These are phyloP conservation scores for Sambucus nigra DNA, from an alignment of 129 eudicot genomes.

Conservation along the genomic window DNA sequence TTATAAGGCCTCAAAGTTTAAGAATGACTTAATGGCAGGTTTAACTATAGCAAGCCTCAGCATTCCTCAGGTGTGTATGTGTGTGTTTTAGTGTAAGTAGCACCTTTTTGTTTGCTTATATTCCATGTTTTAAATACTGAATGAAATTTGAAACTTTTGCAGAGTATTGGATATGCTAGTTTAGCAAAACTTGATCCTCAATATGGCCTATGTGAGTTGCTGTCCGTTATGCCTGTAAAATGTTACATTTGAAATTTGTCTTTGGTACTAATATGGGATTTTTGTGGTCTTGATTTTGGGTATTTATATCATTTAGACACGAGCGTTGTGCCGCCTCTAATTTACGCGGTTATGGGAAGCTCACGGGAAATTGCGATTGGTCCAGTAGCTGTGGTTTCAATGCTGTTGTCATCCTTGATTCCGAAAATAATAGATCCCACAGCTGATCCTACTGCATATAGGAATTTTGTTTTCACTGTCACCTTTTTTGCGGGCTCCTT, in stretches of 20 bases:
- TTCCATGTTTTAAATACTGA: not conserved
- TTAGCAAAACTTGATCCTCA: constrained; percentile 69
- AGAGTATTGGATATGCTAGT: constrained; percentile 72
- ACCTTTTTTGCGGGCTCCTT: constrained; percentile 57
- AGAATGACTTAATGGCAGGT: constrained; percentile 53
- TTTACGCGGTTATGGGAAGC: constrained; percentile 68
- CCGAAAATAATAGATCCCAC: constrained; percentile 38
- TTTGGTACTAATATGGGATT: not conserved
- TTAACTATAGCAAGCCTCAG: constrained; percentile 66
- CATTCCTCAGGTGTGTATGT: constrained; percentile 48
- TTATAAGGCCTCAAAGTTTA: constrained; percentile 45
- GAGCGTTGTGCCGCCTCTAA: constrained; percentile 62
- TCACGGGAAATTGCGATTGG: constrained; percentile 71
- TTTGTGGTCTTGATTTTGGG: not conserved
- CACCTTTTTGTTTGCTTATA: not conserved
- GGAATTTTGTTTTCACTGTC: constrained; percentile 44
- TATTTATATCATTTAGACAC: constrained; percentile 28
- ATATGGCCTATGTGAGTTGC: constrained; percentile 60
- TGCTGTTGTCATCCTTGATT: constrained; percentile 37
- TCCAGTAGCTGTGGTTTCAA: constrained; percentile 70
- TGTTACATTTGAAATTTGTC: not conserved
- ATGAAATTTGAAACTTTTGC: not conserved
- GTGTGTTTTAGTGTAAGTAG: not conserved
- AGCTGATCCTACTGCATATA: constrained; percentile 38
- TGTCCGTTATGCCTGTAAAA: not conserved